Percentiles rank a stretch among this genome's conserved stretches.
phyloP scores from a whole-genome alignment of 2,329 filamentous ascomycete species.

The Aplosporella prunicola region DNA sequence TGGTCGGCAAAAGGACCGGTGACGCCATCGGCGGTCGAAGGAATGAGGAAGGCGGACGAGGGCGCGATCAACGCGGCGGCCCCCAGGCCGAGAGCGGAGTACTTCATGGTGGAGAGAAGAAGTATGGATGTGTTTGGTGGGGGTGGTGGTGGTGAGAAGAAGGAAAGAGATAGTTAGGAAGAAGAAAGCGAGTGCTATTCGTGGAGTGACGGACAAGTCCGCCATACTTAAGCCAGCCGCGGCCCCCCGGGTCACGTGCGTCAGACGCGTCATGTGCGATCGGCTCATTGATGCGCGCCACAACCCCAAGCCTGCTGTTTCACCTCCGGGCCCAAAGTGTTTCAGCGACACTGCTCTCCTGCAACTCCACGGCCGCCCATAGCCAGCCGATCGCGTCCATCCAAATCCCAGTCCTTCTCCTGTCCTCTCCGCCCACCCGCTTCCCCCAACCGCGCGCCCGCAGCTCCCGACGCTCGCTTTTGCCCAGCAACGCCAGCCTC shows the following conservation, averaged over 20 bases:
- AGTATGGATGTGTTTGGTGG: conserved; percentile 11
- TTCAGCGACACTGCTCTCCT: too few relatives aligned
- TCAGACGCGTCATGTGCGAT: too few relatives aligned
- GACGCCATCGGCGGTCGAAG: conserved; percentile 16
- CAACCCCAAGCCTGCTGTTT: too few relatives aligned
- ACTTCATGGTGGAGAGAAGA: conserved; percentile 20
- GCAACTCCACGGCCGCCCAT: too few relatives aligned
- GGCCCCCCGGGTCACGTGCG: too few relatives aligned
- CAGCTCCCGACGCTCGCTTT: conserved; percentile 1
- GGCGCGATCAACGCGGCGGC: conserved; percentile 25
- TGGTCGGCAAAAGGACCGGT: conserved; percentile 19
- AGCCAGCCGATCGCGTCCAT: too few relatives aligned
- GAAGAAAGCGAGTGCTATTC: conserved; percentile 1
- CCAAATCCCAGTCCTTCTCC: too few relatives aligned
- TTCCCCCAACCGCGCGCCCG: background rate
- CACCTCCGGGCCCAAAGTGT: too few relatives aligned
- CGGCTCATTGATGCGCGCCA: too few relatives aligned
- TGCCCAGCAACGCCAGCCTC: background rate
- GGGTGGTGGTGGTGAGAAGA: conserved; percentile 12
- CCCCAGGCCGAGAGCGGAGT: conserved; percentile 23
- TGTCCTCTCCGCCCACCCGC: too few relatives aligned
- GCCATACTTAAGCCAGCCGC: conserved; percentile 8
- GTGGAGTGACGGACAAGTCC: conserved; percentile 6
- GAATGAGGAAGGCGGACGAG: conserved; percentile 10
- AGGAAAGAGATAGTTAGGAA: background rate